These are phyloP conservation scores for Flaveria linearis DNA, from an alignment of 129 eudicot species.

Conservation along the genomic window DNA sequence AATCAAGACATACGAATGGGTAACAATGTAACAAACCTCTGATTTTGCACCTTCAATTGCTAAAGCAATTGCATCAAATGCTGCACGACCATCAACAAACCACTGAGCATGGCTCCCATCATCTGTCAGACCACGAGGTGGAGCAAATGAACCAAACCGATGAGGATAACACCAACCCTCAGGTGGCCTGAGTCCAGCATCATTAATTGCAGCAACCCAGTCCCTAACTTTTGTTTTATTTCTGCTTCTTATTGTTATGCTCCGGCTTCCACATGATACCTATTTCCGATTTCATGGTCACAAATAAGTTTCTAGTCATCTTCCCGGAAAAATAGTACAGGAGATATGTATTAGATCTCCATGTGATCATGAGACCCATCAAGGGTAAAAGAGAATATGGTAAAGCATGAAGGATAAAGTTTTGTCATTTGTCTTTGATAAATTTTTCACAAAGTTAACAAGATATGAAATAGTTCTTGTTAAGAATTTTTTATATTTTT, in stretches of 20 bases:
- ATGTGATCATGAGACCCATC: neutral
- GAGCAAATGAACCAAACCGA: slow-evolving; percentile 96
- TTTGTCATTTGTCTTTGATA: neutral
- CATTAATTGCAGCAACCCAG: slow-evolving; percentile 94
- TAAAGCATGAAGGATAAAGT: neutral
- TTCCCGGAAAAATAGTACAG: neutral
- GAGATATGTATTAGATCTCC: neutral
- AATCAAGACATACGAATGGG: slow-evolving; percentile 9
- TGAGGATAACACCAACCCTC: slow-evolving; percentile 99
- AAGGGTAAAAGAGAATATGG: neutral
- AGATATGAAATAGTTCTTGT: neutral
- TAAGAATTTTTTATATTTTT: neutral
- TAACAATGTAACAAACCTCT: slow-evolving; percentile 66
- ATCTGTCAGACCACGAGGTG: slow-evolving; percentile 90
- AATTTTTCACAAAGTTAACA: neutral
- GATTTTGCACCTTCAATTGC: slow-evolving; percentile 97
- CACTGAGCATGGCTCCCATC: slow-evolving; percentile 98
- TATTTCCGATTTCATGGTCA: slow-evolving; percentile 38
- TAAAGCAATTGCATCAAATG: slow-evolving; percentile 89
- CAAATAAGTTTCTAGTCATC: slow-evolving; percentile 21
- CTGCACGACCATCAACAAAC: slow-evolving; percentile 96
- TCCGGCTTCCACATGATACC: slow-evolving; percentile 94
- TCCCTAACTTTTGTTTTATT: slow-evolving; percentile 72
- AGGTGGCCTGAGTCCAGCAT: slow-evolving; percentile 93
- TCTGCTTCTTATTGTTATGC: slow-evolving; percentile 74